Base-by-base conservation (phyloP, 1,284 basidiomycete genomes). In the Kalmanozyma brasiliensis region DNA sequence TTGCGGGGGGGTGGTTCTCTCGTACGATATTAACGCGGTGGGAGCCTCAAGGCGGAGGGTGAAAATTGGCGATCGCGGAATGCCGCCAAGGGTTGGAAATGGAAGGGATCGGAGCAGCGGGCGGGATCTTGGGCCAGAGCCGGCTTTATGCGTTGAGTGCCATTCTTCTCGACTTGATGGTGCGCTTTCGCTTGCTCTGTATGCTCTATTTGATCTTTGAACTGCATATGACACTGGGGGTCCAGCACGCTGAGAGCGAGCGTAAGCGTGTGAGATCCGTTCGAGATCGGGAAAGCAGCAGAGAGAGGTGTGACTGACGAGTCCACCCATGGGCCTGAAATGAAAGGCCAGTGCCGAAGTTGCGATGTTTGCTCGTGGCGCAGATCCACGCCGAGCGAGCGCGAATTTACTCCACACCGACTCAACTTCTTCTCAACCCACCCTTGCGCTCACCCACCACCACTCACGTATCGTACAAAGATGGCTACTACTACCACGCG, bases 401-500 rank as follows among this genome's bases (percentile, higher is more conserved):
- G n/a, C n/a, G n/a, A 22, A 10, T 10, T 38, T 38, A 38, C 36
- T 38, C 36, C 36, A 38, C 36, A 40, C 38, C 20, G 11, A 33
- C 20, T 16, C 19, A 16, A 14, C 20, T 37, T n/a, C 38, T 48
- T 47, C 46, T 44, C 37, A 26, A 30, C 7, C 22, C 35, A 16
- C 22, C 14, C 33, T 35, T 36, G 16, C 44, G 7, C 37, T 26
- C 43, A 52, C 34, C 34, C 34, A 45, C 35, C 44, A 32, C 33
- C 38, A 38, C 23, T 14, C 43, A 43, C 17, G 36, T 35, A 17
- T 23, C 11, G 11, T 10, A 35, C 23, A 20, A 67, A 58, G 4
- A 69, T 69, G 66, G 66, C 66, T 29, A 69, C 66, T 19, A 63
- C 66, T 26, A 60, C 66, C n/a, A 69, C 66, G n/a, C 66, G 58